Base-by-base conservation (phyloP, 1,284 basidiomycete species). In the Cryptococcus sp. region DNA sequence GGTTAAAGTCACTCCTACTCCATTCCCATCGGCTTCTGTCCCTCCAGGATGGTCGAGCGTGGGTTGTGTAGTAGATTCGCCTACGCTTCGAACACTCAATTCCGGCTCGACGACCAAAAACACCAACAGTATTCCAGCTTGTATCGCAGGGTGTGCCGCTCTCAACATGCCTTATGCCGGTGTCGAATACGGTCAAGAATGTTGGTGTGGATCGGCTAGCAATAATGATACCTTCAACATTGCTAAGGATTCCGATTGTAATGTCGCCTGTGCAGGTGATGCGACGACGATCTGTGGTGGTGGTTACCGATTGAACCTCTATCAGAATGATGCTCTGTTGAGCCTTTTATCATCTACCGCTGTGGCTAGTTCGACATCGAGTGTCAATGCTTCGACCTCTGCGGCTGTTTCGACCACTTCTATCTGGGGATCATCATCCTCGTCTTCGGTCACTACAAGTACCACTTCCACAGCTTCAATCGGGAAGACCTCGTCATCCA, bases 181-280 rank as follows among this genome's bases (percentile, higher is more conserved):
- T 32, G 35, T 51, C 23, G 53, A 64, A 36, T 58, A 56, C 46
- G 54, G 53, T 10, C 38, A 48, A 13, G 55, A 62, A 41, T 52
- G 58, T 36, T 62, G 48, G 50, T 71, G 64, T 49, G 72, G 63
- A 50, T 61, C 66, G 80, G 56, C 55, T 46, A 50, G 57, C 7
- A 49, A 34, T 30, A 50, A 33, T 6, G 50, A 44, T 15, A 56
- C 43, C 10, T 37, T 62, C 23, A 46, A 31, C 32, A 41, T 50
- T 30, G 46, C 50, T 4, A 35, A 43, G 5, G 23, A n/a, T 4
- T 23, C 53, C 13, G 50, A 53, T 6, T 61, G 60, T 36, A 61
- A 58, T 35, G 48, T 53, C 36, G 49, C 54, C 10, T 61, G 60
- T 37, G 5, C 41, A 3, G 57, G 54, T 6, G 57, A 58, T 37